Evolutionary conservation across 106 monocot species (phyloP), one percentile per base, ranked within the genome.

Genomic region (Acanthochlamys bracteata): DNA sequence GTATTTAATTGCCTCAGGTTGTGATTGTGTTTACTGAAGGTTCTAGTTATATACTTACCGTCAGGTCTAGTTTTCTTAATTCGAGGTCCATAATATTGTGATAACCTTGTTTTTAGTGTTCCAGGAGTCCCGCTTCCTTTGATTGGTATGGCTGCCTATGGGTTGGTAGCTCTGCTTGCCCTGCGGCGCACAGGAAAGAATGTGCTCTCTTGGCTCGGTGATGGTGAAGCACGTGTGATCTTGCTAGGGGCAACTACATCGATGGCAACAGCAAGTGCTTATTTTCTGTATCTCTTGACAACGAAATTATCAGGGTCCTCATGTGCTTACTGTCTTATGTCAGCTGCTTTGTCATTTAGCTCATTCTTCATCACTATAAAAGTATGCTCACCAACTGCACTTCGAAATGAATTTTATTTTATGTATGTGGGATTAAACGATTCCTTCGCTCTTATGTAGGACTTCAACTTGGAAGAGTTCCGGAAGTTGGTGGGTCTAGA

Each of bases 211-310:
- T 75, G 74, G 67, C 51, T 80, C 65, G 55, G 68, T 67, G 74
- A 85, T 64, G 64, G 51, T 71, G 80, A 85, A 61, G 43, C 43
- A 69, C 87, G 66, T 7, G 64, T 85, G 21, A 58, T 78, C 71
- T 74, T 91, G 53, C 75, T 90, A 71, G 82, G 71, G 42, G 74
- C 40, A 21, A 83, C 96, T 15, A 88, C 88, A 25, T 73, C 88
- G 39, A 88, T 96, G 96, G 96, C 90, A 65, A 69, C 88, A 54
- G 82, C 91, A 52, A 96, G 96, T 85, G 80, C 85, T 78, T 96
- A 89, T 78, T 96, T 96, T 75, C 79, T 96, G 42, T 96, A 91
- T 46, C 60, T 96, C 69, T 68, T 96, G 33, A 85, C 67, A 63
- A 91, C 91, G 11, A 75, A 80, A 46, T 83, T 98, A 42, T 70